Conservation (phyloP, 2,329 filamentous ascomycete species). For the Diaporthe aspalathi region DNA sequence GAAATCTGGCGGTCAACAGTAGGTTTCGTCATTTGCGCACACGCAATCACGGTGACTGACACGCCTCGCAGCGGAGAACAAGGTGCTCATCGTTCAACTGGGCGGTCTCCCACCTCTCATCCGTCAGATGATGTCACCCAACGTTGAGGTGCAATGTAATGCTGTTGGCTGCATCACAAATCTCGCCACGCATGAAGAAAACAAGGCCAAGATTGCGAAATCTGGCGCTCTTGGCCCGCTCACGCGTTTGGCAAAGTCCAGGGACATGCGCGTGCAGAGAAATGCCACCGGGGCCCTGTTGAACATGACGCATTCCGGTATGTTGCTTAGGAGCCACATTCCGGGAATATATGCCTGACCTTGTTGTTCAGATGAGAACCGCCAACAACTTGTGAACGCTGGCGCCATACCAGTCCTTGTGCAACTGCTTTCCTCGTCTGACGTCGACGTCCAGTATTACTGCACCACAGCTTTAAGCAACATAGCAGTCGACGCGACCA, state of each 20-base stretch:
- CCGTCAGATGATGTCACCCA: constrained; percentile 96
- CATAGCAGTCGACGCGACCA: constrained; percentile 93
- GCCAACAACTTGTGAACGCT: constrained; percentile 95
- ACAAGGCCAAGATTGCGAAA: constrained; percentile 97
- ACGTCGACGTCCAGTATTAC: constrained; percentile 99
- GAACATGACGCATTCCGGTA: constrained; percentile 99
- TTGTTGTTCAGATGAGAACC: constrained; percentile 81
- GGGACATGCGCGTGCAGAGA: constrained; percentile 97
- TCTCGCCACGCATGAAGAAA: constrained; percentile 96
- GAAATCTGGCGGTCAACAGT: constrained; percentile 98
- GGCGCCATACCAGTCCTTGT: constrained; percentile 98
- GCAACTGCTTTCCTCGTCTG: constrained; percentile 89
- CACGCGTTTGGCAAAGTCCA: constrained; percentile 93
- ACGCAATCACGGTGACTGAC: constrained; percentile 53
- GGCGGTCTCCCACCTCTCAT: constrained; percentile 92
- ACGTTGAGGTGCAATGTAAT: constrained; percentile 99
- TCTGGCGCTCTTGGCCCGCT: constrained; percentile 93
- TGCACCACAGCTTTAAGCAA: constrained; percentile 99
- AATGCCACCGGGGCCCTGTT: constrained; percentile 96
- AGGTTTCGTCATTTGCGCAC: constrained; percentile 49
- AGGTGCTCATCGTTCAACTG: constrained; percentile 93
- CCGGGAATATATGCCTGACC: constrained; percentile 42
- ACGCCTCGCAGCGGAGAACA: constrained; percentile 84
- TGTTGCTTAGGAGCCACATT: constrained; percentile 43
- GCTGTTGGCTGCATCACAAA: constrained; percentile 99